These are phyloP conservation scores for Colletotrichum simmondsii DNA, from an alignment of 2,329 filamentous ascomycete genomes.

Conservation along the genomic window DNA sequence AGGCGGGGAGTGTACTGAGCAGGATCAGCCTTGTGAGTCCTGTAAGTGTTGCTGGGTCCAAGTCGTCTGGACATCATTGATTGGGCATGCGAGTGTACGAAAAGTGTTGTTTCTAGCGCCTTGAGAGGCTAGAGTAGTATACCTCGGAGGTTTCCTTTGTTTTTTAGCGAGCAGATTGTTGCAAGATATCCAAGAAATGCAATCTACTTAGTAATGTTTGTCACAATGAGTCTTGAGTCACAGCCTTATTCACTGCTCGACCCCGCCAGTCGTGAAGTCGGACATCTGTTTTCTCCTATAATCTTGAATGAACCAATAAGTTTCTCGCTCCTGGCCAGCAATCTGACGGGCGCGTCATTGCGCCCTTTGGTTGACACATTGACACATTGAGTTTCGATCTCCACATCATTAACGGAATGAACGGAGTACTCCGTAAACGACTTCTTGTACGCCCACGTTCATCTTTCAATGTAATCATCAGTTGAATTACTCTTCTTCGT, in stretches of 20 bases:
- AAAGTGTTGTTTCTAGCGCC: background rate
- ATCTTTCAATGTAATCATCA: background rate
- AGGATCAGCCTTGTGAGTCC: slow-evolving; percentile 31
- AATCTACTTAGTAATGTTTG: background rate
- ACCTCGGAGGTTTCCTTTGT: background rate
- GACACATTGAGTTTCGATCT: background rate
- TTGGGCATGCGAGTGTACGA: background rate
- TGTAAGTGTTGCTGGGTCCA: slow-evolving; percentile 5
- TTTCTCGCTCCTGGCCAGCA: background rate
- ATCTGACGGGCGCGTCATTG: background rate
- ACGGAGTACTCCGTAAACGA: background rate
- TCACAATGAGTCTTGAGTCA: background rate
- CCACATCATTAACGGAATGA: background rate
- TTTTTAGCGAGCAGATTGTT: background rate
- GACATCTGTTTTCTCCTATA: background rate
- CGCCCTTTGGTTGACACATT: background rate
- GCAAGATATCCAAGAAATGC: slow-evolving; percentile 9
- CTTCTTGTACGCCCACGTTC: background rate
- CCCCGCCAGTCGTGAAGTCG: too few relatives aligned
- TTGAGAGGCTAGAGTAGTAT: background rate
- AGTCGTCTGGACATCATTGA: background rate
- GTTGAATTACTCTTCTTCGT: background rate
- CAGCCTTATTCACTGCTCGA: too few relatives aligned
- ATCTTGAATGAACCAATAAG: background rate
- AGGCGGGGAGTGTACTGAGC: slow-evolving; percentile 30